Evolutionary conservation across 148 eudicot genomes (phyloP).

Genomic region (Gaultheria prostrata): DNA sequence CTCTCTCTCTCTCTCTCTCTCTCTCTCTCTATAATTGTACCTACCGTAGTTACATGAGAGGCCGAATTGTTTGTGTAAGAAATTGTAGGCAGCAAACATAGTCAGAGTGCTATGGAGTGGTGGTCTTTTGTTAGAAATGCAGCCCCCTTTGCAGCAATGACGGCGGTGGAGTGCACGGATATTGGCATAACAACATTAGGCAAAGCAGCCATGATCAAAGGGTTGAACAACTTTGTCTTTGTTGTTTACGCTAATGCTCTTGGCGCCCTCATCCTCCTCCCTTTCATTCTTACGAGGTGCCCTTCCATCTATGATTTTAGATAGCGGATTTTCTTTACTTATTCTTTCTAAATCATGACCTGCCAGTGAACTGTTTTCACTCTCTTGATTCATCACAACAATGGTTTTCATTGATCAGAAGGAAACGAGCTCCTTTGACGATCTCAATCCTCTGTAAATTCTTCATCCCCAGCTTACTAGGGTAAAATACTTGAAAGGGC

Average conservation of each 20-base stretch:
- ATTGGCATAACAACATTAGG: constrained; percentile 35
- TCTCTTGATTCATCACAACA: background rate
- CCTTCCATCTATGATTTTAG: background rate
- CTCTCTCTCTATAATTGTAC: no score
- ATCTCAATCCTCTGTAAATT: constrained; percentile 32
- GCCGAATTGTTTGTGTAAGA: no score
- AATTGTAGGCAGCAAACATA: background rate
- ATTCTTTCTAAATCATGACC: background rate
- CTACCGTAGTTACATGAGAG: no score
- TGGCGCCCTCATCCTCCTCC: constrained; percentile 35
- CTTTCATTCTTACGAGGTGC: constrained; percentile 16
- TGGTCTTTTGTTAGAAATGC: constrained; percentile 27
- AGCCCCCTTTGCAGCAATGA: constrained; percentile 38
- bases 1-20: no score
- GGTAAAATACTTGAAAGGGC: constrained; percentile 19
- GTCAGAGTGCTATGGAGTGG: background rate
- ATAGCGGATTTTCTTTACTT: background rate
- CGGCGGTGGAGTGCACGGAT: constrained; percentile 30
- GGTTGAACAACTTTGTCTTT: constrained; percentile 46
- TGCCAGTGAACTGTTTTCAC: background rate
- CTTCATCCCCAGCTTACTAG: constrained; percentile 35
- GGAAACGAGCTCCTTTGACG: constrained; percentile 27
- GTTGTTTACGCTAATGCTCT: constrained; percentile 40
- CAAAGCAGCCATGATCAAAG: constrained; percentile 46
- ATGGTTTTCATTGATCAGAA: background rate